Base-by-base conservation (phyloP, 768 basidiomycete genomes). In the Amanita subjunquillea region DNA sequence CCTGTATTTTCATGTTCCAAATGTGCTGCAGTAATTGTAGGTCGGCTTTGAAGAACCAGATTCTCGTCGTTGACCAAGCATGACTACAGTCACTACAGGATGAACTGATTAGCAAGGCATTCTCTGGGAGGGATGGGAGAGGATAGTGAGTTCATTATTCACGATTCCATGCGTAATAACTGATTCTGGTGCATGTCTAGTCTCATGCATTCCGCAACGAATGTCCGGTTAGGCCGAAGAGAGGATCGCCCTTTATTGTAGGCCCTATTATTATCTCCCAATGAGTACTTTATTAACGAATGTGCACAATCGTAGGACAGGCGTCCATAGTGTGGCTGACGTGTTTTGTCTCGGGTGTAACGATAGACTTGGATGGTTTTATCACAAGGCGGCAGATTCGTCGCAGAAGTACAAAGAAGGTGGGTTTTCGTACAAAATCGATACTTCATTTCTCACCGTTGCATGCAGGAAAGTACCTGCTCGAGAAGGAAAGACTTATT, bases 361-460 rank as follows among this genome's bases (percentile, higher is more conserved):
- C 53, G 86, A 86, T 13, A 75, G 85, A 34, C 53, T 91, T 3
- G 88, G 89, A 1, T 91, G 89, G 88, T 88, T 73, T 61, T 91
- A 91, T 58, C 80, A 87, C 64, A 85, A 83, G 61, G 87, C 89
- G 10, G 76, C 82, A 0, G 85, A 91, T 57, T 69, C 71, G 37
- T 74, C 78, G 2, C 89, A 91, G 76, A 89, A 85, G 62, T 91
- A 91, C 62, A 91, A 91, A 65, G 89, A 91, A 77, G 84, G 88
- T 80, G 32, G 37, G 75, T 9, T 30, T 55, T 37, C 29, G 36
- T 25, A 10, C 42, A 17, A 44, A 25, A 17, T 27, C 34, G 53
- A 17, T 32, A 1, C 45, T 32, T 46, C 46, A 12, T 32, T 17
- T 15, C 6, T 13, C 6, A 44, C 22, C n/a, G n/a, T 4, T 30